These are phyloP conservation scores for Dentipellis sp. DNA, from an alignment of 768 basidiomycete species.

Conservation along the genomic window DNA sequence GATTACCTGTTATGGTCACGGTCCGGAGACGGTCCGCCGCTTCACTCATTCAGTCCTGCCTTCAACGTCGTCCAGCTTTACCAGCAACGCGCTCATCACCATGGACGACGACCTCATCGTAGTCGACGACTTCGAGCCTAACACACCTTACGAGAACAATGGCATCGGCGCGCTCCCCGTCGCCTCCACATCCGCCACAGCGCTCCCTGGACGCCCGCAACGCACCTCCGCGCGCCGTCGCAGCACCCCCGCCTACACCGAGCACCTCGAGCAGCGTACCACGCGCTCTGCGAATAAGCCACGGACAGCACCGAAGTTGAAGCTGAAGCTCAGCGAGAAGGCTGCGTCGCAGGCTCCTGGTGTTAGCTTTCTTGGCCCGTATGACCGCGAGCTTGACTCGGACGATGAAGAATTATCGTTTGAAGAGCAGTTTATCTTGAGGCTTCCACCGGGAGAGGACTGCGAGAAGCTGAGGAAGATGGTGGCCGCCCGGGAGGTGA, in stretches of 20 bases:
- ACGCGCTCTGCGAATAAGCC: slow-evolving; percentile 29
- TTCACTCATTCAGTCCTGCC: neutral
- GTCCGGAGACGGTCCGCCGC: neutral
- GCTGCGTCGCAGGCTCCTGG: slow-evolving; percentile 74
- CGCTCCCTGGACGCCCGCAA: slow-evolving; percentile 13
- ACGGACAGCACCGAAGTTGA: slow-evolving; percentile 59
- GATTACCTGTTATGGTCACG: neutral
- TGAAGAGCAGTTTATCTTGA: slow-evolving; percentile 93
- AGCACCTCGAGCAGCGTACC: slow-evolving; percentile 25
- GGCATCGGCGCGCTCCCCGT: slow-evolving; percentile 9
- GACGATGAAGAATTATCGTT: slow-evolving; percentile 92
- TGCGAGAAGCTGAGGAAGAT: slow-evolving; percentile 73
- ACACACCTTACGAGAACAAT: slow-evolving; percentile 26
- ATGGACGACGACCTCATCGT: slow-evolving; percentile 57
- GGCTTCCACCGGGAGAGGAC: slow-evolving; percentile 82
- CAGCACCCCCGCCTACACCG: slow-evolving; percentile 18
- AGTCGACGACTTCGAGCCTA: slow-evolving; percentile 45
- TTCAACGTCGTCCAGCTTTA: neutral
- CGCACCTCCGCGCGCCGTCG: slow-evolving; percentile 11
- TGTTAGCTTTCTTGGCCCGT: slow-evolving; percentile 83
- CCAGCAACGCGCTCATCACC: neutral
- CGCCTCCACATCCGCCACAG: slow-evolving; percentile 7
- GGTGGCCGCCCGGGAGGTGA: slow-evolving; percentile 67
- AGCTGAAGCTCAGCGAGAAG: slow-evolving; percentile 81
- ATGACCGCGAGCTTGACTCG: slow-evolving; percentile 91